phyloP scores from a whole-genome alignment of 345 rosid species.

The Dipteronia dyeriana region DNA sequence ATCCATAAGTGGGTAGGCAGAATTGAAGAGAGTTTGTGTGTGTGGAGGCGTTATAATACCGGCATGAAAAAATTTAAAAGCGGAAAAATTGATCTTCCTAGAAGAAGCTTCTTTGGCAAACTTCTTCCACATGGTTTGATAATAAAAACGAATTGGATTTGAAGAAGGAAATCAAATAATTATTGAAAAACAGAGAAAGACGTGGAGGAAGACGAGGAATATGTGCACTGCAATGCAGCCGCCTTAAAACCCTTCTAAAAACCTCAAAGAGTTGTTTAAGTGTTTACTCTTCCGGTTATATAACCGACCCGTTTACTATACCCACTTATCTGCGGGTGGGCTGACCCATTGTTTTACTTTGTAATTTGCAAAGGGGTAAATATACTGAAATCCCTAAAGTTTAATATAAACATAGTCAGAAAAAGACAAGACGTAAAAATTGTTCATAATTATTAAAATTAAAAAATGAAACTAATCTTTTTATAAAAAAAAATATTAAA shows the following conservation, averaged over 20 bases:
- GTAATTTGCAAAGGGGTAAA: no score
- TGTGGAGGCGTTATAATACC: slow-evolving; percentile 16
- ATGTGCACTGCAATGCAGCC: slow-evolving; percentile 8
- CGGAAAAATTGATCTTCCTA: slow-evolving; percentile 38
- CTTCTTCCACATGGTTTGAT: slow-evolving; percentile 68
- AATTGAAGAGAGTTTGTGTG: slow-evolving; percentile 3
- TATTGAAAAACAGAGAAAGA: no score
- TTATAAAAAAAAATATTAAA: no score
- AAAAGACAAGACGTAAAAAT: no score
- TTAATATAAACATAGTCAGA: no score
- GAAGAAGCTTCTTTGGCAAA: slow-evolving; percentile 47
- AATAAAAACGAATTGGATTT: background rate
- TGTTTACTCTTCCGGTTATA: no score
- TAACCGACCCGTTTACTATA: background rate
- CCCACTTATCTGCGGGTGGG: background rate
- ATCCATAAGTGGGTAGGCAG: slow-evolving; percentile 17
- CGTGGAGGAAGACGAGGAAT: background rate
- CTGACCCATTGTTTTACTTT: background rate
- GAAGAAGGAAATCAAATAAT: background rate
- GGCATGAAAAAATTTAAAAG: slow-evolving; percentile 12
- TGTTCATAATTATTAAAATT: no score
- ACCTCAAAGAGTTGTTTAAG: background rate
- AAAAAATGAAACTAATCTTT: no score
- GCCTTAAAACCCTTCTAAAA: slow-evolving; percentile 29
- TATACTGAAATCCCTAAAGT: no score